These are phyloP conservation scores for Sindora glabra DNA, from an alignment of 306 rosid genomes.

Conservation along the genomic window DNA sequence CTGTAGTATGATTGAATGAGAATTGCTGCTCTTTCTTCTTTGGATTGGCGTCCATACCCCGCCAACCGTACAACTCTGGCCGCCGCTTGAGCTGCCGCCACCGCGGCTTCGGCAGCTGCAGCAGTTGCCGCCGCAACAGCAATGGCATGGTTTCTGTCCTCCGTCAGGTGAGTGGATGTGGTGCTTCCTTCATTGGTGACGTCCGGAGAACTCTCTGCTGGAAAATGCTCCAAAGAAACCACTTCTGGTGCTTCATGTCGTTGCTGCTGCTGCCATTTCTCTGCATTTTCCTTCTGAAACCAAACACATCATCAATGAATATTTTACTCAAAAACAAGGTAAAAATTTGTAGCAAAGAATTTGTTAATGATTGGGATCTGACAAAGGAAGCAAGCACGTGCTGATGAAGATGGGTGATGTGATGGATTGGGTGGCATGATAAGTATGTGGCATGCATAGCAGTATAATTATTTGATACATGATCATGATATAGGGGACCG, in stretches of 20 bases:
- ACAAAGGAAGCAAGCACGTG: slow-evolving; percentile 50
- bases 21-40: slow-evolving; percentile 73
- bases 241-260: slow-evolving; percentile 62
- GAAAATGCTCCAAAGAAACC: slow-evolving; percentile 74
- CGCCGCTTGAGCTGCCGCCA: slow-evolving; percentile 80
- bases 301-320: background rate
- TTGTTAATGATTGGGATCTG: slow-evolving; percentile 32
- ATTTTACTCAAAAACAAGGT: background rate
- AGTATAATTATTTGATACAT: slow-evolving; percentile 32
- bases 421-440: slow-evolving; percentile 55
- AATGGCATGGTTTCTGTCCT: slow-evolving; percentile 57
- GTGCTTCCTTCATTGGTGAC: slow-evolving; percentile 49
- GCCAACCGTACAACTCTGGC: slow-evolving; percentile 74
- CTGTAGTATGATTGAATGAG: slow-evolving; percentile 81
- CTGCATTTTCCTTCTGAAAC: slow-evolving; percentile 33
- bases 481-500: slow-evolving; percentile 63
- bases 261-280: slow-evolving; percentile 56
- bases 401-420: slow-evolving; percentile 34
- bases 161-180: slow-evolving; percentile 40
- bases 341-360: background rate
- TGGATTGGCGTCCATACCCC: slow-evolving; percentile 66
- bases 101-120: slow-evolving; percentile 74
- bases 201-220: slow-evolving; percentile 65
- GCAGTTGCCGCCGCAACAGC: slow-evolving; percentile 81
- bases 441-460: slow-evolving; percentile 33